A percentile compares a stretch with the other conserved stretches of the same genome.
phyloP scores from a whole-genome alignment of 2,329 filamentous ascomycete species.

The Trichophyton mentagrophytes region DNA sequence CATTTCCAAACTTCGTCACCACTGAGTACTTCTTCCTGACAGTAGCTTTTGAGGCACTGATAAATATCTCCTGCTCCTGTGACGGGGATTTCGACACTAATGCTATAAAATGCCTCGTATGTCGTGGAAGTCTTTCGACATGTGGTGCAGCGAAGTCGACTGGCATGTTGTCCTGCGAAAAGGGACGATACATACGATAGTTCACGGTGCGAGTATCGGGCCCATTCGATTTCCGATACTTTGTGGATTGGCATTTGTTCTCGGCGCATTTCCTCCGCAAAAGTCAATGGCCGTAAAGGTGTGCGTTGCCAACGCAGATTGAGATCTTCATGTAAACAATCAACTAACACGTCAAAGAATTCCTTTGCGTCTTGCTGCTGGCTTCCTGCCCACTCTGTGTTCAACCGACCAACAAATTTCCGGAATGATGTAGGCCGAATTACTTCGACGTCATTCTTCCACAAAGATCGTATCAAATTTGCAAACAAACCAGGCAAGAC shows the following conservation, averaged over 20 bases:
- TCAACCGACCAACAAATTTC: slow-evolving; percentile 52
- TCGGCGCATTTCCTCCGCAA: slow-evolving; percentile 47
- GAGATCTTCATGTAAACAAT: slow-evolving; percentile 74
- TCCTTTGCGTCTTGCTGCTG: slow-evolving; percentile 86
- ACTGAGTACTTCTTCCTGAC: slow-evolving; percentile 52
- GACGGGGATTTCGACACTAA: slow-evolving; percentile 57
- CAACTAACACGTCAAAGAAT: slow-evolving; percentile 70
- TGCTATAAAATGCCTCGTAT: slow-evolving; percentile 58
- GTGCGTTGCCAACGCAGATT: slow-evolving; percentile 53
- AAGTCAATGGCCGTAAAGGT: slow-evolving; percentile 46
- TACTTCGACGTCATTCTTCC: slow-evolving; percentile 45
- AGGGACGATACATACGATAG: slow-evolving; percentile 65
- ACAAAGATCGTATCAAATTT: slow-evolving; percentile 48
- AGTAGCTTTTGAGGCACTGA: slow-evolving; percentile 58
- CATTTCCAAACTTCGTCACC: slow-evolving; percentile 61
- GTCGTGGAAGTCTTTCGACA: slow-evolving; percentile 53
- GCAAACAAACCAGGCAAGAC: slow-evolving; percentile 50
- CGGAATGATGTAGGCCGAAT: slow-evolving; percentile 49
- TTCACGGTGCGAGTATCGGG: slow-evolving; percentile 54
- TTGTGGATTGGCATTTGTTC: slow-evolving; percentile 49
- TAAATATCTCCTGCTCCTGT: slow-evolving; percentile 48
- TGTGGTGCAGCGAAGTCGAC: slow-evolving; percentile 47
- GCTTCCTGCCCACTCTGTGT: slow-evolving; percentile 56
- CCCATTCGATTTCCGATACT: slow-evolving; percentile 64
- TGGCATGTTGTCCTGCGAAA: slow-evolving; percentile 61